Base-by-base conservation (phyloP, 768 basidiomycete genomes). In the Kwoniella heveanensis region DNA sequence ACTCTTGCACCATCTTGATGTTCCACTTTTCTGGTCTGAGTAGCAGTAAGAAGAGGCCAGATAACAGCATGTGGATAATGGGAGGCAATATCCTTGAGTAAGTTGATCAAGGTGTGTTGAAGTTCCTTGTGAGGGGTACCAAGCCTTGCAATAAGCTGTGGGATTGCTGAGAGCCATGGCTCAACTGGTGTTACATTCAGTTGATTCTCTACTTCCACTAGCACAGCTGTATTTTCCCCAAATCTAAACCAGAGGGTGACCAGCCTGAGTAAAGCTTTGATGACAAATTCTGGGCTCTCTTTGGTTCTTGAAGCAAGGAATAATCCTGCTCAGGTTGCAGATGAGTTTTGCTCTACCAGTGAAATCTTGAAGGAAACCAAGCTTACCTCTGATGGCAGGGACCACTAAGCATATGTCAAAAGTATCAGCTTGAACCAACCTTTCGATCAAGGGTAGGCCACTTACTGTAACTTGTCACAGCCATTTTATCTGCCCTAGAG, bases 171-270 rank as follows among this genome's bases (percentile, higher is more conserved):
- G 5, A 80, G 61, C 79, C 79, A 80, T 1, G 60, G 57, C 15
- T 53, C 57, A 29, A 73, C 60, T 0, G 66, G 52, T 1, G 77
- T 80, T 2, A 48, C 26, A 9, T 30, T 54, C 3, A 80, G 71
- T 44, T 78, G 74, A 13, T 63, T 57, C 25, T 69, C 63, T 19
- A 77, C 70, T 24, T 73, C 72, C 17, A 64, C 53, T 21, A 78
- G 61, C 10, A 80, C 77, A 13, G 71, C 62, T 47, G 64, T 54
- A 13, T 68, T 60, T 46, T 73, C 70, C 27, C 79, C 79, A 59
- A 71, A 77, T 56, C 77, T 68, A 65, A 77, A 77, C 79, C 79
- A 80, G 2, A 80, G 48, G 22, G 79, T 74, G 47, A 80, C 71
- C 17, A 78, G 70, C 5, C 72, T 73, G 17, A 80, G 68, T 2